These are phyloP conservation scores for Jacaranda mimosifolia DNA, from an alignment of 257 asterid genomes.

Conservation along the genomic window DNA sequence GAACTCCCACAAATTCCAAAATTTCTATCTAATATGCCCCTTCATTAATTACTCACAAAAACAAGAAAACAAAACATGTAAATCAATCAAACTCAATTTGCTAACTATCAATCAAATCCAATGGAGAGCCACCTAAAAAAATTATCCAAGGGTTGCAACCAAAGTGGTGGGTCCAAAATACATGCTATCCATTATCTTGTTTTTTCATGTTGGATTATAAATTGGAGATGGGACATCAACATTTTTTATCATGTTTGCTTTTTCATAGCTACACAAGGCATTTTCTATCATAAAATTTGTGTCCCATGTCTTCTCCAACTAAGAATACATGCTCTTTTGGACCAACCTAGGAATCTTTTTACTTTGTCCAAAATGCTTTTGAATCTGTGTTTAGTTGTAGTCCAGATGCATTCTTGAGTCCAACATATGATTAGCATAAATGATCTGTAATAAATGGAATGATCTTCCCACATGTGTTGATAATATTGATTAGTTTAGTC, in stretches of 20 bases:
- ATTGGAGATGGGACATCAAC: not conserved
- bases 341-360: conserved; percentile 1
- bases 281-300: conserved; percentile 1
- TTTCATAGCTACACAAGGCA: not conserved
- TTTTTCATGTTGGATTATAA: not conserved
- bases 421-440: conserved; percentile 23
- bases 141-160: not conserved
- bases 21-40: not conserved
- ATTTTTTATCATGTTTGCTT: conserved; percentile 19
- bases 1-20: not conserved
- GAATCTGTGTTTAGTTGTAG: conserved; percentile 41
- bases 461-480: not conserved
- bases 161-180: conserved; percentile 37
- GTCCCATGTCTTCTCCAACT: conserved; percentile 22
- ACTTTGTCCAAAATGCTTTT: conserved; percentile 21
- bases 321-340: not conserved
- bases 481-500: not conserved
- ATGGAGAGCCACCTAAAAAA: not conserved
- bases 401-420: conserved; percentile 48
- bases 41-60: not conserved
- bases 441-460: conserved; percentile 6
- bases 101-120: not conserved
- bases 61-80: not conserved
- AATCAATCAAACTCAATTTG: not conserved
- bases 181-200: conserved; percentile 20